A percentile compares a stretch with the other conserved stretches of the same genome.
These are phyloP conservation scores for Drosera capensis DNA, from an alignment of 148 eudicot genomes.

Conservation along the genomic window DNA sequence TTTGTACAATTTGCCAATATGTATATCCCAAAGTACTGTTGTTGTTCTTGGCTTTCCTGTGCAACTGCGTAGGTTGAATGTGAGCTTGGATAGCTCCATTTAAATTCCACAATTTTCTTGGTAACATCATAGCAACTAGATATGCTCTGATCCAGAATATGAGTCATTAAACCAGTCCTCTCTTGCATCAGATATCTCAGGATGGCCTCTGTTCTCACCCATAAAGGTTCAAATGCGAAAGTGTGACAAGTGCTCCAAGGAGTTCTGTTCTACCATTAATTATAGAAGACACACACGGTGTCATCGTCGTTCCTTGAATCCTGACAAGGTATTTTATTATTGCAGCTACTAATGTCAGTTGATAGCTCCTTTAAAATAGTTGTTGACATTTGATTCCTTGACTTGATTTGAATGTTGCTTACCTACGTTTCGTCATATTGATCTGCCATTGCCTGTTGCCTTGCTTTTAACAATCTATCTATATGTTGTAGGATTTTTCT, in stretches of 20 bases:
- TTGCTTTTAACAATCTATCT: neutral
- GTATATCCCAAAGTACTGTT: too few species aligned
- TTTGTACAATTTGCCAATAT: constrained; percentile 6
- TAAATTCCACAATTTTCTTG: too few species aligned
- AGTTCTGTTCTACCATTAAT: constrained; percentile 82
- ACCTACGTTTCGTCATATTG: too few species aligned
- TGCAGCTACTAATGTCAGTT: too few species aligned
- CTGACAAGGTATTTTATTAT: constrained; percentile 78
- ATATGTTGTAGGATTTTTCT: constrained; percentile 47
- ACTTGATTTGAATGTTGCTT: neutral
- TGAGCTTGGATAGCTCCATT: too few species aligned
- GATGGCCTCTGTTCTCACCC: constrained; percentile 77
- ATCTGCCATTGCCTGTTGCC: too few species aligned
- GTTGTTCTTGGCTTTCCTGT: too few species aligned
- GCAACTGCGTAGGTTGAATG: too few species aligned
- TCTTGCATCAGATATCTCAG: constrained; percentile 38
- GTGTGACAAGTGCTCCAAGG: constrained; percentile 84
- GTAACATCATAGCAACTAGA: too few species aligned
- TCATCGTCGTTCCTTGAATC: constrained; percentile 67
- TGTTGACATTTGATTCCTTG: neutral
- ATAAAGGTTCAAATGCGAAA: constrained; percentile 74
- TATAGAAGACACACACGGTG: constrained; percentile 75
- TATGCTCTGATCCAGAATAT: neutral
- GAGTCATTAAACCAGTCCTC: constrained; percentile 8
- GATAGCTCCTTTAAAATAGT: too few species aligned